Base-by-base conservation (phyloP, 2,329 filamentous ascomycete species). In the Colletotrichum limetticola region DNA sequence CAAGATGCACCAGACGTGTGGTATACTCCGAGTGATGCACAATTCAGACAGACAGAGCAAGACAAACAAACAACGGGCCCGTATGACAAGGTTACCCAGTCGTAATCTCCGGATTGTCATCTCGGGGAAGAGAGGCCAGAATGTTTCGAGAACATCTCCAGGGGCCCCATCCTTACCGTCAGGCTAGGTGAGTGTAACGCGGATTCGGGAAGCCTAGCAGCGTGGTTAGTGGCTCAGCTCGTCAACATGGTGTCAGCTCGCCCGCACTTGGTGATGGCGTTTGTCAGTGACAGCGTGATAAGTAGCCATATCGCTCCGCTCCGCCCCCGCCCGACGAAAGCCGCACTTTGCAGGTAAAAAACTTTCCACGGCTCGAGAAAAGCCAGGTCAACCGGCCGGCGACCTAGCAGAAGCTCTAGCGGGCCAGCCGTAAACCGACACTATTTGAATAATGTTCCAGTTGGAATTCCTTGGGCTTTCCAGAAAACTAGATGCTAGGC, bases 91-190 rank as follows among this genome's bases (percentile, higher is more conserved):
- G 35, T 26, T 16, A 42, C 60, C 66, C 66, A 63, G 26, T 70
- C 24, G 59, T 26, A 72, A 72, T 70, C 42, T 70, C 66, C 60
- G 70, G 26, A 42, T 49, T 37, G 32, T 72, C 60, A 72, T 72
- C 66, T 70, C 66, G 60, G 66, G 59, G 46, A 56, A 49, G 9
- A 24, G 30, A 55, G n/a, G 9, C 62, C 68, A 72, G 30, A 69
- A 72, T 60, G 70, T 70, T 72, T 65, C 66, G 60, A 72, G 59
- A 69, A 70, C 16, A 60, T n/a, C 28, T 72, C 52, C 22, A n/a
- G 70, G 53, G 28, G 11, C 32, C 32, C 4, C 65, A 64, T 35
- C 52, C 32, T 24, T 11, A n/a, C 42, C 19, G 12, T 53, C 26
- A 30, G 59, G 30, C n/a, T 26, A 32, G 30, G 37, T 58, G 19